These are phyloP conservation scores for Ramularia endophylla DNA, from an alignment of 2,329 filamentous ascomycete genomes.

Conservation along the genomic window DNA sequence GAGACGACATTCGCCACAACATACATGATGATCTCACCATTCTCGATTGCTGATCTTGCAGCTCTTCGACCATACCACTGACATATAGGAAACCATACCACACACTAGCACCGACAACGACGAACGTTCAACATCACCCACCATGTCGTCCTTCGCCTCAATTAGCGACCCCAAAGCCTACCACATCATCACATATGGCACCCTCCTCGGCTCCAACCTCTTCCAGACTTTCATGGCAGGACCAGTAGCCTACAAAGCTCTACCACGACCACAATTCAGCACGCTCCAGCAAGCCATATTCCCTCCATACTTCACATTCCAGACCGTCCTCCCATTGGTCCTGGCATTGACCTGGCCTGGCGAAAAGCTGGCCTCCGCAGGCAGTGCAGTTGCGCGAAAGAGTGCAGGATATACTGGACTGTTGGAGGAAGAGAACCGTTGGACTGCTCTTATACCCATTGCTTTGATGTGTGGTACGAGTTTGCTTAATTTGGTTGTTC, in stretches of 20 bases:
- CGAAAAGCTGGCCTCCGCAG: slow-evolving; percentile 32
- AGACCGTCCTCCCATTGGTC: slow-evolving; percentile 66
- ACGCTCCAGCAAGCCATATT: slow-evolving; percentile 75
- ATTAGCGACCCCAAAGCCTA: slow-evolving; percentile 66
- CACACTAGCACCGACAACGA: too few relatives aligned
- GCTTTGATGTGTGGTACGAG: slow-evolving; percentile 64
- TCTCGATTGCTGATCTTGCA: too few relatives aligned
- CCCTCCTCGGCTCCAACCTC: slow-evolving; percentile 76
- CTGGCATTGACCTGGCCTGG: slow-evolving; percentile 77
- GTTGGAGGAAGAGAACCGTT: slow-evolving; percentile 55
- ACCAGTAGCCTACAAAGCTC: slow-evolving; percentile 67
- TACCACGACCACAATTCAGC: slow-evolving; percentile 75
- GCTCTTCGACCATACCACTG: too few relatives aligned
- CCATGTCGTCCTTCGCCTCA: slow-evolving; percentile 41
- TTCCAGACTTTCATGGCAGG: slow-evolving; percentile 79
- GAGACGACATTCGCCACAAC: too few relatives aligned
- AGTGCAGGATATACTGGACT: slow-evolving; percentile 34
- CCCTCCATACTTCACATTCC: slow-evolving; percentile 81
- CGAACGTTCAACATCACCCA: slow-evolving; percentile 8
- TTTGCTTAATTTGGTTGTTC: slow-evolving; percentile 60
- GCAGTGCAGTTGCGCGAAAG: slow-evolving; percentile 17
- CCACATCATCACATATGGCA: slow-evolving; percentile 70
- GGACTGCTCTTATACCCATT: slow-evolving; percentile 62
- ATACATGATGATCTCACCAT: too few relatives aligned
- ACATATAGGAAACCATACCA: too few relatives aligned